Conservation (phyloP, 1,139 yeast species). For the Zygoascus sp. region DNA sequence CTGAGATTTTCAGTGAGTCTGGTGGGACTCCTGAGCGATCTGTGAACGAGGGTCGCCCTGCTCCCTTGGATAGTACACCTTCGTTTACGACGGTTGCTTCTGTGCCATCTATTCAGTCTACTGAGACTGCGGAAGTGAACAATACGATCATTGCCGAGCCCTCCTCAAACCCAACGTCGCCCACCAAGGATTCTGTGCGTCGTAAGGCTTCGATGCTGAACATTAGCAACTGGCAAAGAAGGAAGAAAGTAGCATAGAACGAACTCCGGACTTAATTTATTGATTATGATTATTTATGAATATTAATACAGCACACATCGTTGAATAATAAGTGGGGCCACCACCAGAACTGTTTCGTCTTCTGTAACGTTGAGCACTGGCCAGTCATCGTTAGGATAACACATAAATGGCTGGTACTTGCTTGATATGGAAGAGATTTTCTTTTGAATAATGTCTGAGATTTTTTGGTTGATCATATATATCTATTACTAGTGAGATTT, state of each 20-base stretch:
- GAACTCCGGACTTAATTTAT: background rate
- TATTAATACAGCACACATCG: no score
- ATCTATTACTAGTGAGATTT: no score
- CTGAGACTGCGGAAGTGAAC: background rate
- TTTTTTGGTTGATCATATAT: no score
- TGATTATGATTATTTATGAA: constrained; percentile 3
- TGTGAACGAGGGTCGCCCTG: background rate
- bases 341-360: no score
- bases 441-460: no score
- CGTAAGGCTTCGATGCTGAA: background rate
- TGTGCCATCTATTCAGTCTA: background rate
- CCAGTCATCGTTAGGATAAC: no score
- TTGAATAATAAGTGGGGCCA: no score
- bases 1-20: background rate
- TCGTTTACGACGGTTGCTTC: background rate
- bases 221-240: constrained; percentile 1
- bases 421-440: no score
- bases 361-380: no score
- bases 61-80: background rate
- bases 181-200: background rate
- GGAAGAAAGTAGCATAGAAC: background rate
- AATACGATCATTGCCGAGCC: background rate
- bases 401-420: no score
- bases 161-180: background rate
- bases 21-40: background rate